Percentiles rank a stretch among this genome's conserved stretches.
Conservation (phyloP, 768 basidiomycete genomes). For the Lepiota venenata region DNA sequence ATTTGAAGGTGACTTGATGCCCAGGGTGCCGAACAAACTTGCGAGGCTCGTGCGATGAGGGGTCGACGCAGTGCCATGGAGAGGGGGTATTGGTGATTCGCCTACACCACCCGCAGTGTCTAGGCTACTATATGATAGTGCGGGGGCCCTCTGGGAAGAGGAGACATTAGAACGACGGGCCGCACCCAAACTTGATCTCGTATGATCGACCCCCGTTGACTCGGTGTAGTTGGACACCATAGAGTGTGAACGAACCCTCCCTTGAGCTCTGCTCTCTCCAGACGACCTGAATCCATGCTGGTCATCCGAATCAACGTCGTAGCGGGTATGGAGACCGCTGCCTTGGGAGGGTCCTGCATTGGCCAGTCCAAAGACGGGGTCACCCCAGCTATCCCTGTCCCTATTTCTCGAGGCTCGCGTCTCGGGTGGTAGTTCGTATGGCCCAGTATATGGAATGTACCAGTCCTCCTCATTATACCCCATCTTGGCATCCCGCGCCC, state of each 20-base stretch:
- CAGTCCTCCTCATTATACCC: constrained; percentile 14
- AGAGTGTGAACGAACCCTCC: constrained; percentile 35
- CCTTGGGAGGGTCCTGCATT: neutral
- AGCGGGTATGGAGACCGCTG: neutral
- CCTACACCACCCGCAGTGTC: constrained; percentile 60
- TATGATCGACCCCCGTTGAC: constrained; percentile 37
- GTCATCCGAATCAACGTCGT: neutral
- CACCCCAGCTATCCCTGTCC: constrained; percentile 18
- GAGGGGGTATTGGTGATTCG: constrained; percentile 51
- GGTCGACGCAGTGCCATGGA: constrained; percentile 21
- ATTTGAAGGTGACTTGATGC: constrained; percentile 18
- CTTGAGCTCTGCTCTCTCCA: constrained; percentile 17
- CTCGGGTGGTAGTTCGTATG: constrained; percentile 15
- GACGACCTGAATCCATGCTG: neutral
- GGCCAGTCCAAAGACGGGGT: constrained; percentile 11
- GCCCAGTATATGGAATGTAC: constrained; percentile 17
- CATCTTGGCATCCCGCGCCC: neutral
- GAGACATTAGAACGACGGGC: constrained; percentile 35
- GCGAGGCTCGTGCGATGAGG: constrained; percentile 49
- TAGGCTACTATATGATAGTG: constrained; percentile 41
- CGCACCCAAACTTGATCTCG: constrained; percentile 24
- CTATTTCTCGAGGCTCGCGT: constrained; percentile 4
- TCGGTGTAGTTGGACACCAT: constrained; percentile 37
- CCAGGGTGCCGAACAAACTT: constrained; percentile 47
- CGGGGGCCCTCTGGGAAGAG: constrained; percentile 27